A percentile compares a stretch with the other conserved stretches of the same genome.
Evolutionary conservation across 805 yeast genomes (phyloP).

Genomic region (Saccharomycopsis synnaedendra): DNA sequence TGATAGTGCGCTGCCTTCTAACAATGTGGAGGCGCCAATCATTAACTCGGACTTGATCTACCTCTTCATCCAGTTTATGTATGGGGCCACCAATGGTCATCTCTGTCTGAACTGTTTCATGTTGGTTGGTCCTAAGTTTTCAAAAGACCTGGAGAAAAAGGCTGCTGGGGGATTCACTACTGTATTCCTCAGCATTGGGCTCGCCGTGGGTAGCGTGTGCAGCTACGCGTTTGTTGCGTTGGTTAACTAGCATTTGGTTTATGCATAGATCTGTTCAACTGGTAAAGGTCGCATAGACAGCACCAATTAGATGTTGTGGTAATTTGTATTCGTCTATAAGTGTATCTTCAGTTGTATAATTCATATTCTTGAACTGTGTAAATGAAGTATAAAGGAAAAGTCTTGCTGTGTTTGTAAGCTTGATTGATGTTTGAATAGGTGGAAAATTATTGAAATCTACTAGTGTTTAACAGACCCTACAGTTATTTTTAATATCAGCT

Average conservation of each 20-base stretch:
- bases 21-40: slow-evolving; percentile 12
- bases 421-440: no score
- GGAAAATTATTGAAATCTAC: no score
- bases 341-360: no score
- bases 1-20: slow-evolving; percentile 20
- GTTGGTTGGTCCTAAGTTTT: slow-evolving; percentile 51
- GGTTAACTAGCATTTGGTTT: background rate
- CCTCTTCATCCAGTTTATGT: slow-evolving; percentile 55
- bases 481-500: no score
- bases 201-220: slow-evolving; percentile 66
- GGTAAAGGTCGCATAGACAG: no score
- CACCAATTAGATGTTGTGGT: no score
- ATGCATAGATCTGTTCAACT: no score
- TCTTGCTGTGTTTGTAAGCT: no score
- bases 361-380: no score
- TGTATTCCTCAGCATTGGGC: slow-evolving; percentile 65
- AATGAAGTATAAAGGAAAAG: no score
- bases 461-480: no score
- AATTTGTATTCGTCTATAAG: no score
- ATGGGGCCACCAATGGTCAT: slow-evolving; percentile 87
- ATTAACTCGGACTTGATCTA: slow-evolving; percentile 56
- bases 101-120: slow-evolving; percentile 70
- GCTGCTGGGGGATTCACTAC: slow-evolving; percentile 95
- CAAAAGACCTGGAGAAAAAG: slow-evolving; percentile 57
- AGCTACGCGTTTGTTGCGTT: slow-evolving; percentile 53